phyloP scores from a whole-genome alignment of 2,329 filamentous ascomycete genomes.

The Fusarium sp. region DNA sequence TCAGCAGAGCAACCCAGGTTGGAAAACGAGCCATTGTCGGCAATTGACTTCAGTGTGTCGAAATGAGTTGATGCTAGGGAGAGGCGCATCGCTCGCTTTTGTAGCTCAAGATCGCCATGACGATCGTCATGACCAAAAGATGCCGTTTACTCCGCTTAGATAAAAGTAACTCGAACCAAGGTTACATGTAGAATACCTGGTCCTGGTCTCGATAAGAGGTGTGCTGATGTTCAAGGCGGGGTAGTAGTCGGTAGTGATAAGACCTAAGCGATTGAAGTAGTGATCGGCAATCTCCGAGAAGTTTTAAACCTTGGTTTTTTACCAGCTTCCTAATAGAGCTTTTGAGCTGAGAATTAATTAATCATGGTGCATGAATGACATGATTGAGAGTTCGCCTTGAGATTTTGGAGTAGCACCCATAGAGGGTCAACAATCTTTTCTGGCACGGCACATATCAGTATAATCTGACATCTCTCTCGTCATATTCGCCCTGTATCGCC shows the following conservation, averaged over 20 bases:
- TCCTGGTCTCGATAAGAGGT: background rate
- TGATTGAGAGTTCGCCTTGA: background rate
- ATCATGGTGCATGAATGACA: background rate
- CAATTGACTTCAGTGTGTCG: no score
- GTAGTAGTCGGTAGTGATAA: background rate
- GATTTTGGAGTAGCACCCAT: background rate
- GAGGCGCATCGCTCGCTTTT: background rate
- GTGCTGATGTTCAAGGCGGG: constrained; percentile 1
- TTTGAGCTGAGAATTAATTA: background rate
- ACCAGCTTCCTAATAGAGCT: constrained; percentile 23
- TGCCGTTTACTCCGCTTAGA: background rate
- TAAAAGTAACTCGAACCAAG: background rate
- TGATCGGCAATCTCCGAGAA: constrained; percentile 6
- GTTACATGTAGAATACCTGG: background rate
- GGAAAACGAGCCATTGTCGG: background rate
- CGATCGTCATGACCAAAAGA: background rate
- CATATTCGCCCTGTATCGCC: background rate
- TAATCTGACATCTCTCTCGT: background rate
- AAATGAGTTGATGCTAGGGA: no score
- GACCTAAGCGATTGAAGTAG: constrained; percentile 9
- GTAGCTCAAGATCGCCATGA: background rate
- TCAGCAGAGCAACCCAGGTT: constrained; percentile 9
- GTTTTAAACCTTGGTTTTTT: background rate
- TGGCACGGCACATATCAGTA: background rate
- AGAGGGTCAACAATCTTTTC: background rate